Conservation (phyloP, 2,329 filamentous ascomycete genomes). For the Epichloe coenophiala region DNA sequence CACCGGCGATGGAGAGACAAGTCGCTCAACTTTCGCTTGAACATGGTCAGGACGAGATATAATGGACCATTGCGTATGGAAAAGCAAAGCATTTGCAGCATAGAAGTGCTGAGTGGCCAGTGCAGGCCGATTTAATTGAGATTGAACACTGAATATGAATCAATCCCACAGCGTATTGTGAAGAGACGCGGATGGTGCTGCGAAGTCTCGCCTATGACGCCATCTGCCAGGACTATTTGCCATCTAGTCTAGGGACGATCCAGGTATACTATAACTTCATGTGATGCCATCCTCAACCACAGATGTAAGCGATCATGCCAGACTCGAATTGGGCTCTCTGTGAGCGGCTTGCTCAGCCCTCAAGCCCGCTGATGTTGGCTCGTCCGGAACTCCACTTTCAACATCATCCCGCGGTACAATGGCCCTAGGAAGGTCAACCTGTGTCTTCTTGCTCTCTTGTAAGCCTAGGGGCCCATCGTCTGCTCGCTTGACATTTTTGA, state of each 20-base stretch:
- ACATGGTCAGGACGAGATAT: neutral
- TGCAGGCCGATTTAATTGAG: too few relatives aligned
- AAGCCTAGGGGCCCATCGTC: neutral
- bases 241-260: neutral
- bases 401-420: neutral
- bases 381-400: neutral
- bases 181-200: neutral
- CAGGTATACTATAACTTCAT: neutral
- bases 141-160: neutral
- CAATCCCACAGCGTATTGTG: neutral
- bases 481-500: neutral
- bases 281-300: neutral
- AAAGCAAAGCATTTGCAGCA: too few relatives aligned
- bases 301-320: neutral
- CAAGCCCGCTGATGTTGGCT: neutral
- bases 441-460: neutral
- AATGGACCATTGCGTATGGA: neutral
- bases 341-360: neutral
- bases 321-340: neutral
- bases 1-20: conserved; percentile 25
- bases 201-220: neutral
- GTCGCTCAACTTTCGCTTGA: conserved; percentile 18
- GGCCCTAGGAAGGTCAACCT: neutral
- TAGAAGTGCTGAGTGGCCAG: neutral
- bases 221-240: neutral